Conservation (phyloP, 2,329 filamentous ascomycete species). For the Venturia pyrina region DNA sequence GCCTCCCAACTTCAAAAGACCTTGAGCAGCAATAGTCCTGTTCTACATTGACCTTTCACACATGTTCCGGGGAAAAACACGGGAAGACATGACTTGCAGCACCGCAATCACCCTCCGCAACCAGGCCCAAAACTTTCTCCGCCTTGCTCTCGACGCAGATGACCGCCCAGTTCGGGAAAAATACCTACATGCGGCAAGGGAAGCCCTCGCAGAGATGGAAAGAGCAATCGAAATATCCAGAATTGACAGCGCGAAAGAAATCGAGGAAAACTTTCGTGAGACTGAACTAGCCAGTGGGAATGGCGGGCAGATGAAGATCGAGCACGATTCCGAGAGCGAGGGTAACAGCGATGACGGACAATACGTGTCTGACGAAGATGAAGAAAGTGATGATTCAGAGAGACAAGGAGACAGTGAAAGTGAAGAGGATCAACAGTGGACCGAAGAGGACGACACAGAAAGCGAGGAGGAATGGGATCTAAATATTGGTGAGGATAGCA, state of each 20-base stretch:
- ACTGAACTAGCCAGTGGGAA: not conserved
- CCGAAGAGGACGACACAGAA: not conserved
- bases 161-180: not conserved
- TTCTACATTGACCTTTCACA: not conserved
- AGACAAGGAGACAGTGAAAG: not conserved
- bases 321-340: not conserved
- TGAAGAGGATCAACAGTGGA: not conserved
- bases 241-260: not conserved
- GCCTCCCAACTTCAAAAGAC: not conserved
- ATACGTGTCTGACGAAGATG: not conserved
- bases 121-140: not conserved
- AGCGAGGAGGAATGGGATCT: not conserved
- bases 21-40: not conserved
- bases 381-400: not conserved
- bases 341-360: not conserved
- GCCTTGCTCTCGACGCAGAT: not conserved
- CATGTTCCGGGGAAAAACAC: not conserved
- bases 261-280: not conserved
- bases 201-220: constrained; percentile 3
- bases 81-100: not conserved
- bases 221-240: not conserved
- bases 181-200: not conserved
- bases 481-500: not conserved
- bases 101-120: not conserved
- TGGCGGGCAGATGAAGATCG: not conserved